Conservation (phyloP, 2,329 filamentous ascomycete species). For the Tolypocladium guangdongense region DNA sequence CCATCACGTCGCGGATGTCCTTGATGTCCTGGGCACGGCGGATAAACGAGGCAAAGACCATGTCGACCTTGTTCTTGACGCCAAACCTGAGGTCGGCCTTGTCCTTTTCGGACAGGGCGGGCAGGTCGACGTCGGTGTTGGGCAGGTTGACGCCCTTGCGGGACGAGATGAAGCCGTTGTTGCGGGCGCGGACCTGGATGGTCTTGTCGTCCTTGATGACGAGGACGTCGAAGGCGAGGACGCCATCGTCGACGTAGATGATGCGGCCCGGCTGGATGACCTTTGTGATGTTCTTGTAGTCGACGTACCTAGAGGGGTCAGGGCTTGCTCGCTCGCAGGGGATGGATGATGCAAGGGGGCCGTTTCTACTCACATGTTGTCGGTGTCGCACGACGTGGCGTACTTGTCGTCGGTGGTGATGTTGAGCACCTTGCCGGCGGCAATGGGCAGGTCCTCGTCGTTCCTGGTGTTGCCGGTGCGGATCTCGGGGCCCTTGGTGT, state of each 20-base stretch:
- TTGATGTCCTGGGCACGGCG: conserved; percentile 86
- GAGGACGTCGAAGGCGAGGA: conserved; percentile 90
- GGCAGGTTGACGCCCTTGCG: conserved; percentile 99
- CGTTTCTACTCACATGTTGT: conserved; percentile 71
- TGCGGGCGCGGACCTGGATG: conserved; percentile 74
- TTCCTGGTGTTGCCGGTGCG: conserved; percentile 60
- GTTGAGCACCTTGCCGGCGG: conserved; percentile 76
- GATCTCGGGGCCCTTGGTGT: conserved; percentile 55
- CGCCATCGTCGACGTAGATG: conserved; percentile 98
- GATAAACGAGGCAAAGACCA: conserved; percentile 98
- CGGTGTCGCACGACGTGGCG: conserved; percentile 68
- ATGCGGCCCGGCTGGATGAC: conserved; percentile 84
- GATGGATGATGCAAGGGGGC: too few relatives aligned
- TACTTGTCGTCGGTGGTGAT: conserved; percentile 96
- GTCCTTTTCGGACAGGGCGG: conserved; percentile 96
- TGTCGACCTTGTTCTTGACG: conserved; percentile 97
- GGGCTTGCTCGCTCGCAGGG: too few relatives aligned
- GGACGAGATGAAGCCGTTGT: conserved; percentile 98
- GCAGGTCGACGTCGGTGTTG: conserved; percentile 96
- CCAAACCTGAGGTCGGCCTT: conserved; percentile 88
- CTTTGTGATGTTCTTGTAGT: conserved; percentile 99
- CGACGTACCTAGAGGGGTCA: conserved; percentile 59
- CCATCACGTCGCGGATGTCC: conserved; percentile 84
- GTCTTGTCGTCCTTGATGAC: conserved; percentile 83
- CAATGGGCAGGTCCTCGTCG: conserved; percentile 82